A percentile compares a stretch with the other conserved stretches of the same genome.
Evolutionary conservation across 192 early-diverging fungal species (phyloP).

Genomic region (Geranomyces variabilis): DNA sequence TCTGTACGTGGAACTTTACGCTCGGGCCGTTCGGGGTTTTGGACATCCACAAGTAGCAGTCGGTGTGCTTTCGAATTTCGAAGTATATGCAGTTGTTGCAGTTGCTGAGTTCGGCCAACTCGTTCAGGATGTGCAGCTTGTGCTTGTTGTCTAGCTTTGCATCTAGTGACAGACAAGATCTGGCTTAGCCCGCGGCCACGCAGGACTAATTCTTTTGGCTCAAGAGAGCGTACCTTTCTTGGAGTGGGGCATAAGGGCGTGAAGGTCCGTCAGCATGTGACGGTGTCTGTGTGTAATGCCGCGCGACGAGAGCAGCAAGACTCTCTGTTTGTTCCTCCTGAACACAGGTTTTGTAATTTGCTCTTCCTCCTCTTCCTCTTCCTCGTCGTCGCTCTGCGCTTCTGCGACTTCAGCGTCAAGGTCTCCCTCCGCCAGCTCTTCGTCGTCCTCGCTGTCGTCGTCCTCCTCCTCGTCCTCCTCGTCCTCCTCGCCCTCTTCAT

Average conservation of each 20-base stretch:
- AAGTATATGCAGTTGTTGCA: slow-evolving; percentile 99
- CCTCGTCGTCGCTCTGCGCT: slow-evolving; percentile 23
- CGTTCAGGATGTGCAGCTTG: slow-evolving; percentile 87
- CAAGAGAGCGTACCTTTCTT: slow-evolving; percentile 83
- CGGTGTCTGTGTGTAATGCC: slow-evolving; percentile 87
- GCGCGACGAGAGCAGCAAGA: slow-evolving; percentile 84
- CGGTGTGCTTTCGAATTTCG: slow-evolving; percentile 88
- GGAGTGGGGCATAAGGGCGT: slow-evolving; percentile 85
- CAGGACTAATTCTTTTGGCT: no score
- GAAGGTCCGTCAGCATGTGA: slow-evolving; percentile 89
- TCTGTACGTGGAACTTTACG: slow-evolving; percentile 93
- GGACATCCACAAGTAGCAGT: slow-evolving; percentile 94
- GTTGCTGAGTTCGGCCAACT: slow-evolving; percentile 93
- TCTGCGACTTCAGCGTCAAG: slow-evolving; percentile 14
- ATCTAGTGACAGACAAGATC: slow-evolving; percentile 46
- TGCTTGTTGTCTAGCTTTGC: slow-evolving; percentile 91
- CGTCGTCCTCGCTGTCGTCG: slow-evolving; percentile 21
- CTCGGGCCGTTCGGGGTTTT: slow-evolving; percentile 95
- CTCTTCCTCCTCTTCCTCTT: slow-evolving; percentile 29
- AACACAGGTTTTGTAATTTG: slow-evolving; percentile 1
- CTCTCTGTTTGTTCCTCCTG: slow-evolving; percentile 83
- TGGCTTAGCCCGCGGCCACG: no score
- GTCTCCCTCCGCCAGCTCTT: slow-evolving; percentile 15
- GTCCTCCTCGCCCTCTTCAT: slow-evolving; percentile 26
- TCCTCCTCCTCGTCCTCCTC: slow-evolving; percentile 35